Evolutionary conservation across 768 basidiomycete species (phyloP).

Genomic region (Leccinum subtestaceum): DNA sequence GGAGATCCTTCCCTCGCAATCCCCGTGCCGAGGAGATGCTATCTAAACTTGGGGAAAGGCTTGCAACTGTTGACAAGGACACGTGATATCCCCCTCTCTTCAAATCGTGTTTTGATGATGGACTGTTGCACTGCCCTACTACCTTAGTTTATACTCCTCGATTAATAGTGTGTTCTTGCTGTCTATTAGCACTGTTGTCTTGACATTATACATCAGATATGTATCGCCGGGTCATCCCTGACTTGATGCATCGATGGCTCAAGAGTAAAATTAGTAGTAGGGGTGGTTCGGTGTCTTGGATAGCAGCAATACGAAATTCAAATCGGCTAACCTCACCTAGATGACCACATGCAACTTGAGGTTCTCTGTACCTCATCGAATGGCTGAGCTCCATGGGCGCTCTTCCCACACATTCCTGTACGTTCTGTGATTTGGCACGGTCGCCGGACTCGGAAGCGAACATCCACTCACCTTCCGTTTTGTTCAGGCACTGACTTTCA

Average conservation of each 20-base stretch:
- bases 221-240: background rate
- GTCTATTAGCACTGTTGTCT: slow-evolving; percentile 6
- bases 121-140: background rate
- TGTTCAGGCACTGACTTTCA: no score
- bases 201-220: slow-evolving; percentile 1
- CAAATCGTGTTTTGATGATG: background rate
- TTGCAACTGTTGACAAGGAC: slow-evolving; percentile 56
- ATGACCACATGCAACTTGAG: background rate
- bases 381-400: no score
- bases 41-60: slow-evolving; percentile 57
- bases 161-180: slow-evolving; percentile 5
- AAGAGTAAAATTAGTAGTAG: background rate
- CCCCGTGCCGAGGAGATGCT: slow-evolving; percentile 65
- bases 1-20: slow-evolving; percentile 65
- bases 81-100: slow-evolving; percentile 23
- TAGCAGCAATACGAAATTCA: background rate
- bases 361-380: no score
- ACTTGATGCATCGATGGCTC: background rate
- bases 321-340: background rate
- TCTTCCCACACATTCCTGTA: no score
- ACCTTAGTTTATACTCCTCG: background rate
- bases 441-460: no score
- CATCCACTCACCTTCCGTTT: no score
- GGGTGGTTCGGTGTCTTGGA: background rate
- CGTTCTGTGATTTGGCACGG: no score